Evolutionary conservation across 129 eudicot genomes (phyloP), one percentile per base, ranked within the genome.

Genomic region (Escallonia herrerae): DNA sequence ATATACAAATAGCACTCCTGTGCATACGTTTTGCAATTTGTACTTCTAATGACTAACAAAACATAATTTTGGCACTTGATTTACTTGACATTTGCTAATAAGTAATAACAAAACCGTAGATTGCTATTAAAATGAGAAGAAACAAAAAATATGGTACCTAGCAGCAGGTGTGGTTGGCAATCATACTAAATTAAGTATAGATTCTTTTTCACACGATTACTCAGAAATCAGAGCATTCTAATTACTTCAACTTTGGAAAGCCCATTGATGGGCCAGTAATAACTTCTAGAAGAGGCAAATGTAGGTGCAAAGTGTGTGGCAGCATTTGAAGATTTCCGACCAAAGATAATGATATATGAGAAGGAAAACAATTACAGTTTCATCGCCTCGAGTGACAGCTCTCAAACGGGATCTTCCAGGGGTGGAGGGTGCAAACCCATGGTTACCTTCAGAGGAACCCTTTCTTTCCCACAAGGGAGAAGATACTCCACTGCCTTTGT

Each of bases 381-480:
- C 94, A 69, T 87, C 91, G 66, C 90, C 97, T 56, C 87, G 84
- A 41, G 93, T 79, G 61, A 82, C 87, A 50, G 90, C 79, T 84
- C 86, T 87, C 81, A 91, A 65, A 4, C 97, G 90, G 6, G 97
- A 84, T 74, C 97, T 78, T 53, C 87, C 88, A 47, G 97, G 97
- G 65, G 97, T 90, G 2, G 80, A 82, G 63, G 95, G 76, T 66
- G 87, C 74, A 48, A 75, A 65, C 51, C 76, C 77, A 53, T 82
- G 80, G 71, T 69, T 74, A 64, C 86, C 86, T 42, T 90, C 95
- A 7, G 81, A 72, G 15, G 97, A 64, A 57, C 77, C 80, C 74
- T 80, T 84, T 80, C 82, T 82, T 71, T 90, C 95, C 86, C 87
- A 80, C 47, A 90, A 80, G 49, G 95, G 95, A 51, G 94, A 83